These are phyloP conservation scores for Diplodia sapinea DNA, from an alignment of 2,329 filamentous ascomycete species.

Conservation along the genomic window DNA sequence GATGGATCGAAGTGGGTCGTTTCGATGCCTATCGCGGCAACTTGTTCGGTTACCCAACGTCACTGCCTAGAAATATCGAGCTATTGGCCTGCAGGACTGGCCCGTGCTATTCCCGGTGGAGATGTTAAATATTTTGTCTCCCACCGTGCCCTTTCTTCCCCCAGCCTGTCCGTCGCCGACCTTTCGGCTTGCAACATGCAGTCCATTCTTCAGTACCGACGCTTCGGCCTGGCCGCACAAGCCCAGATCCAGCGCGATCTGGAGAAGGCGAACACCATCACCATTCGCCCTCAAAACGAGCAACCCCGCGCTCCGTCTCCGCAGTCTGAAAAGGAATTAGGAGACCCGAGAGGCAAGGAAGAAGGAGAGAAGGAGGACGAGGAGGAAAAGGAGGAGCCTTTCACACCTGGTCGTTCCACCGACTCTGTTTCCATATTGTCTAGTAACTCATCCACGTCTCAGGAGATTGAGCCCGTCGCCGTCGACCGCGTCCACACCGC, in stretches of 20 bases:
- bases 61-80: slow-evolving; percentile 23
- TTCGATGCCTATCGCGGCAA: slow-evolving; percentile 14
- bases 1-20: slow-evolving; percentile 18
- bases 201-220: slow-evolving; percentile 39
- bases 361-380: slow-evolving; percentile 15
- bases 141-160: background rate
- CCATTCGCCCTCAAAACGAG: background rate
- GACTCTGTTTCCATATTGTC: slow-evolving; percentile 26
- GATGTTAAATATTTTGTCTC: background rate
- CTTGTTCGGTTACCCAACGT: slow-evolving; percentile 20
- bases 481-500: slow-evolving; percentile 33
- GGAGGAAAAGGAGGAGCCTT: slow-evolving; percentile 31
- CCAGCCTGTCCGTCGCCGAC: background rate
- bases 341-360: background rate
- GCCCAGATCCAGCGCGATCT: slow-evolving; percentile 34
- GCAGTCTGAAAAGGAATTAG: background rate
- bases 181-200: slow-evolving; percentile 36
- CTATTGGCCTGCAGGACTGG: background rate
- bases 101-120: background rate
- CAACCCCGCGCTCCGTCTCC: background rate
- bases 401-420: slow-evolving; percentile 29
- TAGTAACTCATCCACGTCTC: slow-evolving; percentile 24
- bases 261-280: slow-evolving; percentile 31
- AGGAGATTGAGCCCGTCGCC: slow-evolving; percentile 35
- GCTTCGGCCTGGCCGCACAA: slow-evolving; percentile 33